phyloP scores from a whole-genome alignment of 1,139 yeast species.

The Geotrichum candidum region DNA sequence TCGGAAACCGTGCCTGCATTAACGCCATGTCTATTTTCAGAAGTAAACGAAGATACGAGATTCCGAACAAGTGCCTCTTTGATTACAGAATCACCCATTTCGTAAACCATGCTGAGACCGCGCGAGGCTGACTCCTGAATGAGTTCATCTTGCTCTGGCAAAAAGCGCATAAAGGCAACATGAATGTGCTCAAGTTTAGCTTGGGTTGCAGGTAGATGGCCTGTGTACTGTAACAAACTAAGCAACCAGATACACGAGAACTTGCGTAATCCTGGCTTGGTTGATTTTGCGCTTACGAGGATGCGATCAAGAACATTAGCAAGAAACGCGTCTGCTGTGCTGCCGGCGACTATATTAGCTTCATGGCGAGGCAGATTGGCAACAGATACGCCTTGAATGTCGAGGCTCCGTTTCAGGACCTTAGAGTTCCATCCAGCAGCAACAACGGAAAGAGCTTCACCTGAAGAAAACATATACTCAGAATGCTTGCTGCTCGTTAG shows the following conservation, averaged over 20 bases:
- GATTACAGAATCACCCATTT: constrained; percentile 61
- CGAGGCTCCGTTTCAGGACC: constrained; percentile 47
- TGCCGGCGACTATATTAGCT: neutral
- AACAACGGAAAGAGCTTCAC: constrained; percentile 72
- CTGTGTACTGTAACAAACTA: constrained; percentile 71
- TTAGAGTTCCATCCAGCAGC: constrained; percentile 75
- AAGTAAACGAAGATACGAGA: constrained; percentile 70
- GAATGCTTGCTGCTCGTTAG: constrained; percentile 65
- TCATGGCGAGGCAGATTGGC: constrained; percentile 2
- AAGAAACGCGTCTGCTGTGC: constrained; percentile 16
- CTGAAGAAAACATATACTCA: constrained; percentile 70
- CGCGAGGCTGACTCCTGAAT: constrained; percentile 89
- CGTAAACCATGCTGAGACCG: constrained; percentile 78
- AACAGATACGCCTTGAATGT: constrained; percentile 36
- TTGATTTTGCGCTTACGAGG: constrained; percentile 48
- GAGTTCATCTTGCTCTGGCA: constrained; percentile 75
- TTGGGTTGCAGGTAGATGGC: constrained; percentile 42
- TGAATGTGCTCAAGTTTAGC: constrained; percentile 55
- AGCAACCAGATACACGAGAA: constrained; percentile 85
- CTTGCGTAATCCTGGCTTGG: constrained; percentile 69
- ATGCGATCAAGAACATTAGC: constrained; percentile 42
- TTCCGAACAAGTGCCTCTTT: constrained; percentile 71
- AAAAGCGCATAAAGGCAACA: constrained; percentile 60
- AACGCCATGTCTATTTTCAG: constrained; percentile 52
- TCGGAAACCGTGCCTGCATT: constrained; percentile 66